Conservation (phyloP, 352 stramenopile species). For the Phytophthora idaei region DNA sequence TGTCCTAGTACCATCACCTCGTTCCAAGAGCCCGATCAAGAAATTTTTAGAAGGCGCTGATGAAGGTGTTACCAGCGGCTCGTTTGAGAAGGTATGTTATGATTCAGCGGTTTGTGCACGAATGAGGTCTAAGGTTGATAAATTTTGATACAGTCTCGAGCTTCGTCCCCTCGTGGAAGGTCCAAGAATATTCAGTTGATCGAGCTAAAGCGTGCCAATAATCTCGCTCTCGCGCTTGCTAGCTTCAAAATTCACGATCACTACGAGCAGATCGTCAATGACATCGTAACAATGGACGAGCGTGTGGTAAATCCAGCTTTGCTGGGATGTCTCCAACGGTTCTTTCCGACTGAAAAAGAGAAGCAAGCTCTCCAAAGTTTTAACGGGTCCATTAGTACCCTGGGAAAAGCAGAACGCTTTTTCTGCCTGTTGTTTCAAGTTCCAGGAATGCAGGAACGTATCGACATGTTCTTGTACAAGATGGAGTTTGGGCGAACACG, state of each 20-base stretch:
- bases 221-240: slow-evolving; percentile 69
- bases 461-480: slow-evolving; percentile 83
- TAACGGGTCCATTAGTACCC: slow-evolving; percentile 41
- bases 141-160: slow-evolving; percentile 48
- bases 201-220: slow-evolving; percentile 82
- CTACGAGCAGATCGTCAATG: slow-evolving; percentile 67
- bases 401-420: slow-evolving; percentile 80
- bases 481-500: slow-evolving; percentile 63
- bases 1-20: slow-evolving; percentile 59
- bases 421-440: slow-evolving; percentile 71
- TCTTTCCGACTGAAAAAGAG: slow-evolving; percentile 79
- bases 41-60: slow-evolving; percentile 26
- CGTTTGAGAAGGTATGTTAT: slow-evolving; percentile 67
- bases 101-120: not conserved
- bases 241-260: slow-evolving; percentile 81
- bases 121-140: not conserved
- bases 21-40: slow-evolving; percentile 41
- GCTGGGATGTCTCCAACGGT: slow-evolving; percentile 72
- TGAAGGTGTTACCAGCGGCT: slow-evolving; percentile 24
- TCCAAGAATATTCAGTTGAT: slow-evolving; percentile 80
- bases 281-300: slow-evolving; percentile 69
- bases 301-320: slow-evolving; percentile 60
- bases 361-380: slow-evolving; percentile 50
- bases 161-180: slow-evolving; percentile 72
- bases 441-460: slow-evolving; percentile 56